A percentile compares a stretch with the other conserved stretches of the same genome.
Conservation (phyloP, 2,329 filamentous ascomycete genomes). For the Colletotrichum sp. region DNA sequence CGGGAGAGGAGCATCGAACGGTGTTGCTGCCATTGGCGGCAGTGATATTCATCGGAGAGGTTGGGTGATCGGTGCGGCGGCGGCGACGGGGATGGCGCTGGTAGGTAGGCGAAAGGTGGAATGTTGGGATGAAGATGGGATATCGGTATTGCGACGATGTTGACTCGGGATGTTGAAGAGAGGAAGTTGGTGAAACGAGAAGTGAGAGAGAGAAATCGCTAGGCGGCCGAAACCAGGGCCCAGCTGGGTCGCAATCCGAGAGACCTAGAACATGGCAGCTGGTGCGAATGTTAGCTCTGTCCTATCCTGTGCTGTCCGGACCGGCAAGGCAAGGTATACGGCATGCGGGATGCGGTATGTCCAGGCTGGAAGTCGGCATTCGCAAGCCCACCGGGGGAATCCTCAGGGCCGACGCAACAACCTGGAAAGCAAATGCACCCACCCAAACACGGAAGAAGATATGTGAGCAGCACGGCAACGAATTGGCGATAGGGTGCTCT, state of each 20-base stretch:
- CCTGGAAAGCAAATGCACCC: neutral
- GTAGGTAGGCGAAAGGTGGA: neutral
- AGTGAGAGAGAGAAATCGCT: slow-evolving; percentile 1
- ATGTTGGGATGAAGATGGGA: slow-evolving; percentile 21
- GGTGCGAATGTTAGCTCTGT: slow-evolving; percentile 12
- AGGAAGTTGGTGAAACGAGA: neutral
- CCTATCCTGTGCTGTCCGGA: neutral
- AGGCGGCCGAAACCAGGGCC: slow-evolving; percentile 35
- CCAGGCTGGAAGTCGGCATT: slow-evolving; percentile 15
- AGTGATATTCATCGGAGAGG: slow-evolving; percentile 33
- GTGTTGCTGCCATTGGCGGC: slow-evolving; percentile 58
- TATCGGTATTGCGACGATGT: slow-evolving; percentile 19
- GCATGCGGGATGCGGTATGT: neutral
- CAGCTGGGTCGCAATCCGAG: slow-evolving; percentile 37
- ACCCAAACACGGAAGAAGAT: slow-evolving; percentile 1
- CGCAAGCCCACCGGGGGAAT: slow-evolving; percentile 13
- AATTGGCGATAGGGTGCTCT: neutral
- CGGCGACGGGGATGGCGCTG: slow-evolving; percentile 15
- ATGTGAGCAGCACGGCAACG: neutral
- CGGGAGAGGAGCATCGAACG: slow-evolving; percentile 49
- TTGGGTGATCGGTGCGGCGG: slow-evolving; percentile 24
- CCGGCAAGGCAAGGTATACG: neutral
- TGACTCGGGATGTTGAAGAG: neutral
- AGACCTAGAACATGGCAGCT: slow-evolving; percentile 38
- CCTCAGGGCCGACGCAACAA: neutral